Evolutionary conservation across 1,284 basidiomycete genomes (phyloP).

Genomic region (Tilletia indica): DNA sequence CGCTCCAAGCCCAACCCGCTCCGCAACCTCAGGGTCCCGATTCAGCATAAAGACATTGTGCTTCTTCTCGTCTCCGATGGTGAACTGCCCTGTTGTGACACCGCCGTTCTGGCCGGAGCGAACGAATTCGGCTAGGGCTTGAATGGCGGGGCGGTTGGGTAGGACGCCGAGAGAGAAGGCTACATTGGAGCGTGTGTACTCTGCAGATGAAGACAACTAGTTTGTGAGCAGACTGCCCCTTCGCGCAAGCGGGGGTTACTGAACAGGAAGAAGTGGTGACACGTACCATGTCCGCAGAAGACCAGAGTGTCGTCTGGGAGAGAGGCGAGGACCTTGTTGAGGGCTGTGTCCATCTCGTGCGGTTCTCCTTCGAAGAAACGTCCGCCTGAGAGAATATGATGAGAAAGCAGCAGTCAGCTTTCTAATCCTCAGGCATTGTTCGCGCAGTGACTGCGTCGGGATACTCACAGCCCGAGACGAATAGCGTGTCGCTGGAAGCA

Average conservation of each 20-base stretch:
- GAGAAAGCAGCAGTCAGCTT: background rate
- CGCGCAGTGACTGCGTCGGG: too few relatives aligned
- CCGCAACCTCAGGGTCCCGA: constrained; percentile 35
- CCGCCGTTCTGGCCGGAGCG: constrained; percentile 56
- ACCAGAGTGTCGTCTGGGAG: constrained; percentile 79
- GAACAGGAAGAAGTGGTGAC: background rate
- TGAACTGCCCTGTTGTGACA: constrained; percentile 72
- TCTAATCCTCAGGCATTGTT: too few relatives aligned
- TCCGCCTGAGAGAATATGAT: constrained; percentile 61
- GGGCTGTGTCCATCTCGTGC: constrained; percentile 76
- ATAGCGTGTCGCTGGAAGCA: constrained; percentile 74
- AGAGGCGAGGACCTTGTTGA: constrained; percentile 66
- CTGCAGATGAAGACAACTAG: constrained; percentile 21
- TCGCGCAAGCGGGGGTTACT: background rate
- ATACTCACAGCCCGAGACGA: constrained; percentile 63
- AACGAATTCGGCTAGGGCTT: constrained; percentile 58
- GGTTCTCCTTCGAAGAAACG: constrained; percentile 92
- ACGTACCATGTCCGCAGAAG: constrained; percentile 76
- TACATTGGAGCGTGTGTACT: constrained; percentile 55
- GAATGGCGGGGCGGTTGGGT: constrained; percentile 64
- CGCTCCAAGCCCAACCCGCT: constrained; percentile 54
- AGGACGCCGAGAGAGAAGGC: constrained; percentile 62
- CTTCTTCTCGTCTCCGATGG: constrained; percentile 75
- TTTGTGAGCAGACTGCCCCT: background rate
- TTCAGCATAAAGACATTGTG: constrained; percentile 56